A percentile compares a stretch with the other conserved stretches of the same genome.
Conservation (phyloP, 2,329 filamentous ascomycete species). For the Talaromyces marneffei region DNA sequence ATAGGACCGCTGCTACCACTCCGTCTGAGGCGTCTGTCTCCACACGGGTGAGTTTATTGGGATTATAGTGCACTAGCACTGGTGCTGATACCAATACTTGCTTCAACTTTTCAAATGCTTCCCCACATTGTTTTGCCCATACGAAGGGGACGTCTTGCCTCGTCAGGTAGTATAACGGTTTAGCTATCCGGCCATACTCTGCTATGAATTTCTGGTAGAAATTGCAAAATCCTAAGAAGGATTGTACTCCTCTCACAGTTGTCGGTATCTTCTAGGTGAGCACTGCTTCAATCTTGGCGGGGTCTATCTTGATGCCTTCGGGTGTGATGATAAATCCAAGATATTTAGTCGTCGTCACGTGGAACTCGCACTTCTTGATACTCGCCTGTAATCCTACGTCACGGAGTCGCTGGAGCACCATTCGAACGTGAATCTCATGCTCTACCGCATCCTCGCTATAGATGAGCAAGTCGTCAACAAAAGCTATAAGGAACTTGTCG, state of each 20-base stretch:
- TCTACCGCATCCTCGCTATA: constrained; percentile 2
- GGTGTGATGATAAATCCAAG: background rate
- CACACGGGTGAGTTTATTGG: background rate
- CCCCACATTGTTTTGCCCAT: background rate
- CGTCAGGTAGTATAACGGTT: background rate
- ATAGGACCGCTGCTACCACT: background rate
- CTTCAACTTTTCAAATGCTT: background rate
- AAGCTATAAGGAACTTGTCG: constrained; percentile 11
- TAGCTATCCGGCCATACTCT: background rate
- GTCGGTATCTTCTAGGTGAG: background rate
- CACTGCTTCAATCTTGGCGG: background rate
- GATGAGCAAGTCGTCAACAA: constrained; percentile 19
- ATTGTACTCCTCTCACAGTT: background rate
- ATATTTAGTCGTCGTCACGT: background rate
- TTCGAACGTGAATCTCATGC: background rate
- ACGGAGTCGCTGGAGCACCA: background rate
- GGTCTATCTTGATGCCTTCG: background rate
- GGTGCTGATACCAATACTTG: background rate
- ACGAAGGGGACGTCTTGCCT: background rate
- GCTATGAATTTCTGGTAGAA: constrained; percentile 17
- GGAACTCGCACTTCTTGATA: constrained; percentile 6
- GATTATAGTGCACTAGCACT: background rate
- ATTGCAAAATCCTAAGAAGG: constrained; percentile 19
- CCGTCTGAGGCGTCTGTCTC: background rate
- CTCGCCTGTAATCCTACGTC: background rate